Conservation (phyloP, 805 yeast species). For the Hemisphaericaspora nanyangensis region DNA sequence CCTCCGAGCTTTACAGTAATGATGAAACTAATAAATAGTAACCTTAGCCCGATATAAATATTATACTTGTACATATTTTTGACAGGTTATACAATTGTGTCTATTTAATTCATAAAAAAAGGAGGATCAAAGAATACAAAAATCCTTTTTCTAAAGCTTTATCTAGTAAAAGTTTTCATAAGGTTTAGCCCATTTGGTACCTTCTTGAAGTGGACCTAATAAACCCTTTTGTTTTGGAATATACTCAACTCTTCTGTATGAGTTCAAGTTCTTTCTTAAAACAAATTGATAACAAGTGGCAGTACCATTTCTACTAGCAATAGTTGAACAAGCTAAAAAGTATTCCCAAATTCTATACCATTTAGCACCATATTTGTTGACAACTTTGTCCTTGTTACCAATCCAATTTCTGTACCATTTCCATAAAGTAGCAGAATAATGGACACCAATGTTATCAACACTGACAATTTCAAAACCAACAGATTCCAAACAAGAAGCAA, state of each 20-base stretch:
- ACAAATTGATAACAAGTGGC: conserved; percentile 90
- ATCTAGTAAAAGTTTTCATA: conserved; percentile 6
- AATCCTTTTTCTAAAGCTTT: no score
- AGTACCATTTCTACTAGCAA: conserved; percentile 88
- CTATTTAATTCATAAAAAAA: no score
- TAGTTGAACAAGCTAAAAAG: conserved; percentile 78
- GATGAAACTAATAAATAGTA: no score
- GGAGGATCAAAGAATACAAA: no score
- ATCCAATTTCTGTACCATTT: conserved; percentile 95
- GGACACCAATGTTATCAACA: conserved; percentile 87
- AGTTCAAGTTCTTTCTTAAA: conserved; percentile 83
- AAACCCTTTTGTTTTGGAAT: conserved; percentile 77
- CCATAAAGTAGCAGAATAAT: conserved; percentile 87
- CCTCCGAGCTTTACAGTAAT: no score
- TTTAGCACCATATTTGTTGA: conserved; percentile 77
- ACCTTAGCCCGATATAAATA: no score
- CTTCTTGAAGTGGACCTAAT: conserved; percentile 52
- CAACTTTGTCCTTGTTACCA: conserved; percentile 71
- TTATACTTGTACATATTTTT: no score
- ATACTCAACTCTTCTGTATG: conserved; percentile 79
- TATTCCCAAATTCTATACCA: conserved; percentile 95
- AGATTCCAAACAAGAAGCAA: conserved; percentile 69
- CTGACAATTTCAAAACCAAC: conserved; percentile 83
- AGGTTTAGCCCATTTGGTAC: conserved; percentile 53
- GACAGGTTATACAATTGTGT: no score